Base-by-base conservation (phyloP, 148 eudicot species). In the Fagopyrum homotropicum region DNA sequence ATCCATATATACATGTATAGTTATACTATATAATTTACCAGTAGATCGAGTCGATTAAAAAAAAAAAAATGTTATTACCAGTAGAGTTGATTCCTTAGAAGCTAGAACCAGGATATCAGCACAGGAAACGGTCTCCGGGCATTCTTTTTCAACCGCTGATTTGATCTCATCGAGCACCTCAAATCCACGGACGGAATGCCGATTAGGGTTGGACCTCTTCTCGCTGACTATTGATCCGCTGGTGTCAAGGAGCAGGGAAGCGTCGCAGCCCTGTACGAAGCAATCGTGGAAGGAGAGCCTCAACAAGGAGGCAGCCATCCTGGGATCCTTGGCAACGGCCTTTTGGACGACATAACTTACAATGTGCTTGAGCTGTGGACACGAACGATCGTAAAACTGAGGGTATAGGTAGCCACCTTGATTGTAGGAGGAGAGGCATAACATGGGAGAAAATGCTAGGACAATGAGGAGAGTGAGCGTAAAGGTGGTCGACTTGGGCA, bases 251-350 rank as follows among this genome's bases (percentile, higher is more conserved):
- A 86, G 72, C 7, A 86, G 60, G 0, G 87, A 86, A 1, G 87
- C 87, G 55, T 86, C 89, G 72, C 87, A 86, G n/a, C 89, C 89
- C 85, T 86, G 79, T 19, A 89, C 91, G 59, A 88, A 88, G 75
- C 93, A 89, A 74, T 89, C 93, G 72, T 89, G 93, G 82, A 89
- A 89, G 17, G 85, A 87, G 22, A 89, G 89, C 72, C 93, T 71
- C 7, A 89, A 87, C 86, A 89, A 79, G 44, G 73, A 66, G 5
- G 93, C 84, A 26, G 84, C 74, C 16, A 22, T 60, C 14, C 72
- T 74, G 4, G 83, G 69, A 43, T 80, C 74, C 4, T 81, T 77
- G 47, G 57, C 57, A 60, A 81, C 75, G 12, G 84, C 82, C 30
- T 86, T 72, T n/a, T 78, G 76, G 10, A 89, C 88, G 7, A 84